Percentiles rank a stretch among this genome's conserved stretches.
These are phyloP conservation scores for Ceratocystis papillata DNA, from an alignment of 2,329 filamentous ascomycete species.

Conservation along the genomic window DNA sequence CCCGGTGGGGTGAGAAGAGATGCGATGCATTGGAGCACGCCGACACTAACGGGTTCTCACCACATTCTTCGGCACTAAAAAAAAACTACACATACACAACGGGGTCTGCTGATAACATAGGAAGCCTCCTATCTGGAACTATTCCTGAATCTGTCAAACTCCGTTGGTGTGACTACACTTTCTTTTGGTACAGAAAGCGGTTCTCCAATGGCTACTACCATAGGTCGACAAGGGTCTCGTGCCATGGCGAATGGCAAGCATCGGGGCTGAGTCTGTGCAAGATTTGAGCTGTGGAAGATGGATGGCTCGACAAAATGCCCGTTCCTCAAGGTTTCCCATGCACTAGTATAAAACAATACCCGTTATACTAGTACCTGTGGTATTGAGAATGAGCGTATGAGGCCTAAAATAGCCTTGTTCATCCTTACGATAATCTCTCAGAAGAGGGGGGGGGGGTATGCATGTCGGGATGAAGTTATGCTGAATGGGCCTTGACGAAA, in stretches of 20 bases:
- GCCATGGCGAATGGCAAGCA: slow-evolving; percentile 9
- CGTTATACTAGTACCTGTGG: not conserved
- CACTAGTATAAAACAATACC: not conserved
- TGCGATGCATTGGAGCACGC: not conserved
- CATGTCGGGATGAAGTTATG: slow-evolving; percentile 1
- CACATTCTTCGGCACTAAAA: not conserved
- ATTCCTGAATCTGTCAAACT: slow-evolving; percentile 13
- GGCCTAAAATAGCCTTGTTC: slow-evolving; percentile 9
- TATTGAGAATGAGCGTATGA: not conserved
- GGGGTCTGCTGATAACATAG: slow-evolving; percentile 1
- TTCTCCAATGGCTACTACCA: not conserved
- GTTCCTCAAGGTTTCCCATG: not conserved
- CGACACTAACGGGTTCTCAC: not conserved
- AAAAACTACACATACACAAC: not conserved
- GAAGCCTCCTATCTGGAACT: not conserved
- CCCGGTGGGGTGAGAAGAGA: not conserved
- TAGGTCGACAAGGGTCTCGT: slow-evolving; percentile 2
- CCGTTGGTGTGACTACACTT: slow-evolving; percentile 7
- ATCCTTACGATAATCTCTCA: slow-evolving; percentile 1
- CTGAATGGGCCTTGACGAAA: not conserved
- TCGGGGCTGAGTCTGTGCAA: slow-evolving; percentile 14
- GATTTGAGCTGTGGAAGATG: slow-evolving; percentile 9
- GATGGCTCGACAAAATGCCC: slow-evolving; percentile 6
- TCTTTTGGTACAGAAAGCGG: not conserved
- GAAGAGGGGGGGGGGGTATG: slow-evolving; percentile 3